A percentile compares a stretch with the other conserved stretches of the same genome.
Conservation (phyloP, 768 basidiomycete genomes). For the Lentinula lateritia region DNA sequence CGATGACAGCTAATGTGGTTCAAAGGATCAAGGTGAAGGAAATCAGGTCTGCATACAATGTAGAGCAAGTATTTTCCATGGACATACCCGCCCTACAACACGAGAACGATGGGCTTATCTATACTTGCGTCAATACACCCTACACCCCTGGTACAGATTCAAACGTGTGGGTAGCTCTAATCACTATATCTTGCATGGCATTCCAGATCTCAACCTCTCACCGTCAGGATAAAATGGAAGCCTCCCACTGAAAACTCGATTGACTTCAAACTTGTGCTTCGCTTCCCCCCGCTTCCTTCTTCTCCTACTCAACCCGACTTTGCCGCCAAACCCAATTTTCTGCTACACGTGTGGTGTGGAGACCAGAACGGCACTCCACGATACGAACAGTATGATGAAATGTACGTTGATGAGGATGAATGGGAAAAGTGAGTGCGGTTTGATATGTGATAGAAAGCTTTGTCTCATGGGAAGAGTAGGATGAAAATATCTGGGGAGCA, state of each 20-base stretch:
- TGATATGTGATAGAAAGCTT: neutral
- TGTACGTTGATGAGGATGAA: slow-evolving; percentile 83
- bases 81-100: slow-evolving; percentile 87
- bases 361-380: slow-evolving; percentile 44
- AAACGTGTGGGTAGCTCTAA: slow-evolving; percentile 64
- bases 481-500: slow-evolving; percentile 84
- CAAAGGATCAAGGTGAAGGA: slow-evolving; percentile 81
- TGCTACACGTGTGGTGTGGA: slow-evolving; percentile 80
- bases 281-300: slow-evolving; percentile 68
- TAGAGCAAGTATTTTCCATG: slow-evolving; percentile 78
- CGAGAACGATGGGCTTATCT: slow-evolving; percentile 93
- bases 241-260: slow-evolving; percentile 96
- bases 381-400: slow-evolving; percentile 81
- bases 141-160: slow-evolving; percentile 84
- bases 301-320: slow-evolving; percentile 68
- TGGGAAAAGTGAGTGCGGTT: slow-evolving; percentile 77
- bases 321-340: slow-evolving; percentile 78
- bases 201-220: neutral
- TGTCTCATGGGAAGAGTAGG: slow-evolving; percentile 31
- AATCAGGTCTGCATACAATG: slow-evolving; percentile 81
- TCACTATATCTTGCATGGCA: neutral
- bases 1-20: slow-evolving; percentile 3
- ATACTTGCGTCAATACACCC: slow-evolving; percentile 81
- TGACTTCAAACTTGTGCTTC: slow-evolving; percentile 94
- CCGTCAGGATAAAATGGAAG: slow-evolving; percentile 91